phyloP scores from a whole-genome alignment of 257 asterid species.

The Nicotiana undulata region DNA sequence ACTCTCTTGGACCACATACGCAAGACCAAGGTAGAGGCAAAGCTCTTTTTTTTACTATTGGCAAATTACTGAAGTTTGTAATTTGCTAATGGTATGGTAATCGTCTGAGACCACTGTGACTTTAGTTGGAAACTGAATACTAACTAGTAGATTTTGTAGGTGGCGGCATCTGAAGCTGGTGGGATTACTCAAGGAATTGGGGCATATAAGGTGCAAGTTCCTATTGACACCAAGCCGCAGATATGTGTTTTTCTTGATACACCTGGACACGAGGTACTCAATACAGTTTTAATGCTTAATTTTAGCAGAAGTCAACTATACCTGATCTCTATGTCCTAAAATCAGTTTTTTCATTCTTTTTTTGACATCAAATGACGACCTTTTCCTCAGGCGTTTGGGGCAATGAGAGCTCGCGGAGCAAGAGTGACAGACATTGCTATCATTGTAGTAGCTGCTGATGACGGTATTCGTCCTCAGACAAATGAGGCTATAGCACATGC shows the following conservation, averaged over 20 bases:
- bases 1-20: conserved; percentile 87
- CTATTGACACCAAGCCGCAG: conserved; percentile 73
- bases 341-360: background rate
- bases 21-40: conserved; percentile 66
- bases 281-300: background rate
- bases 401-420: conserved; percentile 99
- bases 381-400: conserved; percentile 77
- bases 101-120: background rate
- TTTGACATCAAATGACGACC: conserved; percentile 3
- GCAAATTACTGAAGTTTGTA: background rate
- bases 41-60: background rate
- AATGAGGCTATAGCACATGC: conserved; percentile 98
- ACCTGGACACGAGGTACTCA: conserved; percentile 94
- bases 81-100: background rate
- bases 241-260: conserved; percentile 96
- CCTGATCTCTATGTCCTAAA: background rate
- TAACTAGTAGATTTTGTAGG: conserved; percentile 39
- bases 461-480: conserved; percentile 95
- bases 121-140: conserved; percentile 22
- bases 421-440: conserved; percentile 95
- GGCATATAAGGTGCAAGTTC: conserved; percentile 90
- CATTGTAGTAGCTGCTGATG: conserved; percentile 99
- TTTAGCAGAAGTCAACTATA: background rate
- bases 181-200: conserved; percentile 99
- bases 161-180: conserved; percentile 94